These are phyloP conservation scores for Pichia sp. DNA, from an alignment of 1,139 yeast genomes.

Conservation along the genomic window DNA sequence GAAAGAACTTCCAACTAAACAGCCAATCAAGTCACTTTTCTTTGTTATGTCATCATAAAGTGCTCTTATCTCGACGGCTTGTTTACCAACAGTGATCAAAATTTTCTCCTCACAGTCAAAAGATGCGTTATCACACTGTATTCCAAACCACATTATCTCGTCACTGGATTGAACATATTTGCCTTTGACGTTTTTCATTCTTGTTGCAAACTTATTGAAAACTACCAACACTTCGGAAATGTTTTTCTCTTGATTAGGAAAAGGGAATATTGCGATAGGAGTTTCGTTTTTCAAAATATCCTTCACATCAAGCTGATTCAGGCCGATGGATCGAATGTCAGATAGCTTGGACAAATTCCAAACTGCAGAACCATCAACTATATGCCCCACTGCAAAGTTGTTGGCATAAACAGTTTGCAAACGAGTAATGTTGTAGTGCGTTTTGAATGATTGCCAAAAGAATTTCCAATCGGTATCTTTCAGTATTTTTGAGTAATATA, in stretches of 20 bases:
- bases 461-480: conserved; percentile 20
- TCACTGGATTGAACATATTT: conserved; percentile 24
- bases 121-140: conserved; percentile 24
- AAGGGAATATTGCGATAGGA: conserved; percentile 28
- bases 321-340: conserved; percentile 26
- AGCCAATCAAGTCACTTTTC: conserved; percentile 22
- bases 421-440: conserved; percentile 22
- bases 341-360: conserved; percentile 29
- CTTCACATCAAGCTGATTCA: conserved; percentile 24
- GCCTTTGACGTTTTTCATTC: conserved; percentile 23
- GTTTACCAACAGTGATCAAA: conserved; percentile 22
- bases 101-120: conserved; percentile 26
- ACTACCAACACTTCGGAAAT: conserved; percentile 27
- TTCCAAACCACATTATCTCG: conserved; percentile 26
- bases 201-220: conserved; percentile 26
- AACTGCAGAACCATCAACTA: conserved; percentile 25
- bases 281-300: conserved; percentile 23
- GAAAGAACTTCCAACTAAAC: conserved; percentile 24
- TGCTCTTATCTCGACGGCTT: conserved; percentile 27
- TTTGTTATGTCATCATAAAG: conserved; percentile 19
- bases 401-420: conserved; percentile 28
- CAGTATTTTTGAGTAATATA: conserved; percentile 22
- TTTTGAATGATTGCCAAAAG: conserved; percentile 25
- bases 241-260: conserved; percentile 15
- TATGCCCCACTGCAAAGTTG: conserved; percentile 28